Evolutionary conservation across 2,329 filamentous ascomycete genomes (phyloP).

Genomic region (Rasamsonia emersonii): DNA sequence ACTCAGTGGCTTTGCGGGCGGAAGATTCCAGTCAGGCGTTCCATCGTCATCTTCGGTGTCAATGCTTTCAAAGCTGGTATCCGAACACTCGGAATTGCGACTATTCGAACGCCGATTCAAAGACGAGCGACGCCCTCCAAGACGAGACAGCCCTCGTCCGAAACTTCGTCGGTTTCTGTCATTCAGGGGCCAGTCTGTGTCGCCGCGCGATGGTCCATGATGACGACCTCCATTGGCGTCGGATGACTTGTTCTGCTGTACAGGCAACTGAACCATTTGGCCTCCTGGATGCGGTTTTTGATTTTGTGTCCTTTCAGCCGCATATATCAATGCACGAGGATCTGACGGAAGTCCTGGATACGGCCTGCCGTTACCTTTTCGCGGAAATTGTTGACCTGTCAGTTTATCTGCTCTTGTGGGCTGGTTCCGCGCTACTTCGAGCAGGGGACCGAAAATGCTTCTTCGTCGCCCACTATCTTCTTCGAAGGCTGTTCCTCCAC

Average conservation of each 20-base stretch:
- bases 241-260: too few species aligned
- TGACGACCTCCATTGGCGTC: too few species aligned
- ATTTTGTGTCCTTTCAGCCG: constrained; percentile 13
- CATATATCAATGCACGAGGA: constrained; percentile 26
- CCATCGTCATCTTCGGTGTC: constrained; percentile 17
- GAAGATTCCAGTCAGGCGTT: constrained; percentile 11
- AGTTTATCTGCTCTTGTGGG: too few species aligned
- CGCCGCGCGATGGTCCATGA: too few species aligned
- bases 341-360: constrained; percentile 27
- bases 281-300: constrained; percentile 1
- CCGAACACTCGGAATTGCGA: constrained; percentile 5
- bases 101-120: constrained; percentile 6
- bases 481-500: constrained; percentile 29
- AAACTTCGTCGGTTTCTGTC: constrained; percentile 2
- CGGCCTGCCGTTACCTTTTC: too few species aligned
- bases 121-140: constrained; percentile 7
- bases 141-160: constrained; percentile 1
- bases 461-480: constrained; percentile 22
- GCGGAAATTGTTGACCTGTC: too few species aligned
- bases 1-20: constrained; percentile 9
- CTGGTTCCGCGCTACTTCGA: constrained; percentile 6
- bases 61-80: constrained; percentile 18
- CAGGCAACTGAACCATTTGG: too few species aligned
- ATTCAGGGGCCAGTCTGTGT: too few species aligned
- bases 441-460: constrained; percentile 10